Base-by-base conservation (phyloP, 2,329 filamentous ascomycete genomes). In the Ophiostoma sp. region DNA sequence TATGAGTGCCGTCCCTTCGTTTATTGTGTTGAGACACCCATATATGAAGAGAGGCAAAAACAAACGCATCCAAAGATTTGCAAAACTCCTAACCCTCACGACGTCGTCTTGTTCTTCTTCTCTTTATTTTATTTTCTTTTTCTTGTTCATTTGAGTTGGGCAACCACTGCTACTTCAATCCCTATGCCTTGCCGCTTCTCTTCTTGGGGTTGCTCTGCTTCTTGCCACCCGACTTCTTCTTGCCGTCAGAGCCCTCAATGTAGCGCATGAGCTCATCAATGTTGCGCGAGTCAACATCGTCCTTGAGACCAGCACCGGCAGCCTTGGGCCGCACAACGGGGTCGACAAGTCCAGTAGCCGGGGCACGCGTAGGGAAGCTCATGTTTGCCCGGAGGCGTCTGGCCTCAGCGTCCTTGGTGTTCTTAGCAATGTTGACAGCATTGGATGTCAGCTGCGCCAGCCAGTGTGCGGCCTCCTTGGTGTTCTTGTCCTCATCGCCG, bases 401-500 rank as follows among this genome's bases (percentile, higher is more conserved):
- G 67, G 89, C 88, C 79, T 95, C 89, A 52, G 92, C 84, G 73
- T 95, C 91, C 82, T 97, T 96, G 72, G 92, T 91, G 77, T 96
- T 93, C 83, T 96, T 97, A 68, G 94, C 94, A 74, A 98, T 93
- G 44, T 89, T 91, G 57, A 99, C 95, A 64, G 95, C 95, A 76
- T 96, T 97, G 80, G 96, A 92, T 0, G 94, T 98, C 71, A 99
- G 87, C 80, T 97, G 94, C 80, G 97, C 93, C 33, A 98, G 87
- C 95, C 95, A 99, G 77, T 87, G 92, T 82, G 97, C 94, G 2
- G 95, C 94, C 79, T 99, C 95, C 83, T 97, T 97, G 73, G 95
- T 99, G 83, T 99, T 98, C 80, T 94, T 93, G 80, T 98, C 94
- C 54, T 96, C 89, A 1, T 93, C 83, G 36, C 95, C 95, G 5